These are phyloP conservation scores for Quercus lobata DNA, from an alignment of 331 rosid species.

Conservation along the genomic window DNA sequence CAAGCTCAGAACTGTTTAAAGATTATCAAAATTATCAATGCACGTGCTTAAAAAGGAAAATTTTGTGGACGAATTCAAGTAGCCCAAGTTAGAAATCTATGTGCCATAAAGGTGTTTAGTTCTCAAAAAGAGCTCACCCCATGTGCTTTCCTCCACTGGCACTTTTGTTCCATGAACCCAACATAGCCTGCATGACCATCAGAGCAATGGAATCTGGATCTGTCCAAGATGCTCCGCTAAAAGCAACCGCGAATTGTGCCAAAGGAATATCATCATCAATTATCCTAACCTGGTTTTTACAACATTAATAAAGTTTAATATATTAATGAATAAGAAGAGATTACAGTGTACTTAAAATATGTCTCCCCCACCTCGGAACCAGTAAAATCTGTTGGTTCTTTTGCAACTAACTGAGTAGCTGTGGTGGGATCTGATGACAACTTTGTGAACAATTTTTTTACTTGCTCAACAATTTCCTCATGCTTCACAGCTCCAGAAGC, in stretches of 20 bases:
- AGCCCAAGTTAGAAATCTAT: too few species aligned
- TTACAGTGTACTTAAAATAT: not conserved
- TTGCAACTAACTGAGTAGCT: slow-evolving; percentile 74
- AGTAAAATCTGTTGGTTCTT: slow-evolving; percentile 78
- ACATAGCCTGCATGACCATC: slow-evolving; percentile 97
- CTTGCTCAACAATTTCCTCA: slow-evolving; percentile 72
- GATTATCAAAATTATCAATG: too few species aligned
- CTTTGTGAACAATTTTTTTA: slow-evolving; percentile 67
- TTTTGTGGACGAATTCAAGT: too few species aligned
- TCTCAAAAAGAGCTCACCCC: slow-evolving; percentile 52
- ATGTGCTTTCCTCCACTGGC: slow-evolving; percentile 94
- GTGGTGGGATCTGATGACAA: slow-evolving; percentile 81
- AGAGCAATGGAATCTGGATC: slow-evolving; percentile 92
- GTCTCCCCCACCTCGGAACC: slow-evolving; percentile 80
- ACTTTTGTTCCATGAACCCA: slow-evolving; percentile 92
- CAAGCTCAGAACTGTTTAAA: too few species aligned
- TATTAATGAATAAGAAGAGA: not conserved
- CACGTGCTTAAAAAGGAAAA: too few species aligned
- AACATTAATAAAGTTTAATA: not conserved
- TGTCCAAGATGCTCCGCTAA: slow-evolving; percentile 94
- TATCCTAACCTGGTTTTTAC: slow-evolving; percentile 74
- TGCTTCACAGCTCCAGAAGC: slow-evolving; percentile 97
- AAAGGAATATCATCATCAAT: slow-evolving; percentile 81
- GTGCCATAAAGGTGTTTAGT: not conserved
- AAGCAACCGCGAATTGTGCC: slow-evolving; percentile 92